Percentiles rank a stretch among this genome's conserved stretches.
phyloP scores from a whole-genome alignment of 148 eudicot species.

The Chenopodium formosanum region DNA sequence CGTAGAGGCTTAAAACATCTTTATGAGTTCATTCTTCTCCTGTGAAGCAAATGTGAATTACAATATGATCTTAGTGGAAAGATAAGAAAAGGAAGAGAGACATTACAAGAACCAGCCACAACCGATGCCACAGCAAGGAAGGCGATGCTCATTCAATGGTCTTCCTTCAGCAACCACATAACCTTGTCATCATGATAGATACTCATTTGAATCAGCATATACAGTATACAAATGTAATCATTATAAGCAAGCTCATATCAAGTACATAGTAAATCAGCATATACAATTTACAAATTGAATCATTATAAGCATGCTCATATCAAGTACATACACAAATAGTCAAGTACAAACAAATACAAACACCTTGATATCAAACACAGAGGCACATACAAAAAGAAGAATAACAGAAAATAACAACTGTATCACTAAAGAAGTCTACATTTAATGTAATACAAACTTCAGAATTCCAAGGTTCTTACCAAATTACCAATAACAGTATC shows the following conservation, averaged over 20 bases:
- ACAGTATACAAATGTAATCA: neutral
- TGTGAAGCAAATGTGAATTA: neutral
- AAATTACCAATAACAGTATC: neutral
- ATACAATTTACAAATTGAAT: neutral
- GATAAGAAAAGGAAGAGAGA: slow-evolving; percentile 8
- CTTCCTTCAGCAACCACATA: slow-evolving; percentile 80
- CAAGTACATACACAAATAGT: neutral
- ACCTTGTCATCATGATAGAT: slow-evolving; percentile 37
- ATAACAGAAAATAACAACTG: neutral
- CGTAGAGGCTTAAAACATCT: neutral
- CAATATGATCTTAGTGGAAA: neutral
- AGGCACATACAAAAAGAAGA: neutral
- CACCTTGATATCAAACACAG: slow-evolving; percentile 9
- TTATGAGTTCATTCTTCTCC: neutral
- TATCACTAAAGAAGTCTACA: neutral
- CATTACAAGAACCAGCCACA: slow-evolving; percentile 87
- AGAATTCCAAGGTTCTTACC: neutral
- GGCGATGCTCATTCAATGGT: slow-evolving; percentile 61
- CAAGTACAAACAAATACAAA: neutral
- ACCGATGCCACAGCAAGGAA: slow-evolving; percentile 90
- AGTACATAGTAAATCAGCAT: slow-evolving; percentile 5
- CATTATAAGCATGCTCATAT: slow-evolving; percentile 1
- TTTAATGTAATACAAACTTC: neutral
- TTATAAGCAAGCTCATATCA: neutral
- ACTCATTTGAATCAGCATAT: slow-evolving; percentile 12